A percentile compares a stretch with the other conserved stretches of the same genome.
These are phyloP conservation scores for Flaveria floridana DNA, from an alignment of 140 eudicot genomes.

Conservation along the genomic window DNA sequence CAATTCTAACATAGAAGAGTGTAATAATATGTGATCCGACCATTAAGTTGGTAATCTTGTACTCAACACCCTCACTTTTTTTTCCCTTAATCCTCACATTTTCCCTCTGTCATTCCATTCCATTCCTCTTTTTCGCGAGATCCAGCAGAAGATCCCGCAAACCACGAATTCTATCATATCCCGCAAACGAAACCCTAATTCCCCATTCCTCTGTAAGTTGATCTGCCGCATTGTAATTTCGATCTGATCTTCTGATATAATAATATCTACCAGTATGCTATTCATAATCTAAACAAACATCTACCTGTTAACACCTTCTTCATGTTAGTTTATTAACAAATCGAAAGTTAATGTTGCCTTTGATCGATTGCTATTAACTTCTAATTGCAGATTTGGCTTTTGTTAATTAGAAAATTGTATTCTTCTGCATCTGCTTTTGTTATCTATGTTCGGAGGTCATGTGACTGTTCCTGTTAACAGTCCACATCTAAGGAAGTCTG, in stretches of 20 bases:
- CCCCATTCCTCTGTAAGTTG: slow-evolving; percentile 20
- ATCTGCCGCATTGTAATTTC: slow-evolving; percentile 24
- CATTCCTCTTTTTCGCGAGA: slow-evolving; percentile 23
- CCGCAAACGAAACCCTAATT: slow-evolving; percentile 19
- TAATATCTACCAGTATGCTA: neutral
- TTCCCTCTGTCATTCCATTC: slow-evolving; percentile 8
- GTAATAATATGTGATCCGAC: neutral
- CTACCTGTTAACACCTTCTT: neutral
- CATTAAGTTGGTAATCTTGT: neutral
- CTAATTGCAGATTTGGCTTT: slow-evolving; percentile 31
- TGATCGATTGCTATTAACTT: slow-evolving; percentile 24
- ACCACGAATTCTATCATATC: slow-evolving; percentile 25
- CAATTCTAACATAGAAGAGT: no score
- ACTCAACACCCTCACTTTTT: slow-evolving; percentile 17
- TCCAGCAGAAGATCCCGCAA: slow-evolving; percentile 36
- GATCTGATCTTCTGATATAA: neutral
- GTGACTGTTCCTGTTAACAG: slow-evolving; percentile 61
- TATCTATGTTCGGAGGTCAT: slow-evolving; percentile 95
- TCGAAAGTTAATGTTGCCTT: neutral
- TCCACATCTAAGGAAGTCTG: slow-evolving; percentile 95
- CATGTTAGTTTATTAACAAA: neutral
- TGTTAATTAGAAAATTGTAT: neutral
- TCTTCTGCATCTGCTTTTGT: slow-evolving; percentile 24
- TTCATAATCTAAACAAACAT: neutral
- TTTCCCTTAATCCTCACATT: slow-evolving; percentile 21